Percentiles rank a stretch among this genome's conserved stretches.
Evolutionary conservation across 257 asterid species (phyloP).

Genomic region (Jacaranda mimosifolia): DNA sequence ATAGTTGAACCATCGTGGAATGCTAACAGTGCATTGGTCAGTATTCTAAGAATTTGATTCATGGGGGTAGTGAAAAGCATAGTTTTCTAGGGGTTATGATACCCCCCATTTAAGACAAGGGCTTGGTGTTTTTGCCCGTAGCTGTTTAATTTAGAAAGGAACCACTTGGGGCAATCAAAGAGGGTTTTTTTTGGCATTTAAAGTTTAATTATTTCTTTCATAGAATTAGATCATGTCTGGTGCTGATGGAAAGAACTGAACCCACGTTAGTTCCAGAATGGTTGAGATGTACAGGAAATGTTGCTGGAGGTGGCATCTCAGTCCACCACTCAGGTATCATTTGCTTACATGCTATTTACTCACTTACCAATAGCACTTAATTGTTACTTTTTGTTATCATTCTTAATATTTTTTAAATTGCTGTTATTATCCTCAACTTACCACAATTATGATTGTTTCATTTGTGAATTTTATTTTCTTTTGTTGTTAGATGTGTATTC

Average conservation of each 20-base stretch:
- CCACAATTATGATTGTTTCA: slow-evolving; percentile 15
- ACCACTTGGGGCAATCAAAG: slow-evolving; percentile 22
- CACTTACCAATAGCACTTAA: slow-evolving; percentile 30
- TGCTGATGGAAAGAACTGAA: slow-evolving; percentile 76
- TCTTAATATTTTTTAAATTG: not conserved
- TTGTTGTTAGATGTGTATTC: slow-evolving; percentile 46
- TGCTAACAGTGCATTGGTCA: not conserved
- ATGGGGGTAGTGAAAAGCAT: slow-evolving; percentile 3
- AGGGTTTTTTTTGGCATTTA: slow-evolving; percentile 24
- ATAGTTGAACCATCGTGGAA: slow-evolving; percentile 8
- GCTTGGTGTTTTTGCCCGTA: not conserved
- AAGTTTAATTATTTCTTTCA: slow-evolving; percentile 12
- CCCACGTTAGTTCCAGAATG: slow-evolving; percentile 76
- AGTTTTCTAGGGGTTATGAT: slow-evolving; percentile 18
- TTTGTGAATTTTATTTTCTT: not conserved
- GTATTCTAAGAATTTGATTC: not conserved
- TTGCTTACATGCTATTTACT: slow-evolving; percentile 26
- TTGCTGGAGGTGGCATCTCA: slow-evolving; percentile 58
- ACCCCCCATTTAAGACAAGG: slow-evolving; percentile 9
- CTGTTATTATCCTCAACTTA: not conserved
- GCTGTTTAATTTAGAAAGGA: slow-evolving; percentile 4
- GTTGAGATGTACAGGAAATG: slow-evolving; percentile 69
- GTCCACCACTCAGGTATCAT: slow-evolving; percentile 51
- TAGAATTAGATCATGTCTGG: slow-evolving; percentile 61
- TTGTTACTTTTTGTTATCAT: not conserved